Percentiles rank a stretch among this genome's conserved stretches.
Evolutionary conservation across 306 rosid genomes (phyloP).

Genomic region (Ammopiptanthus mongolicus): DNA sequence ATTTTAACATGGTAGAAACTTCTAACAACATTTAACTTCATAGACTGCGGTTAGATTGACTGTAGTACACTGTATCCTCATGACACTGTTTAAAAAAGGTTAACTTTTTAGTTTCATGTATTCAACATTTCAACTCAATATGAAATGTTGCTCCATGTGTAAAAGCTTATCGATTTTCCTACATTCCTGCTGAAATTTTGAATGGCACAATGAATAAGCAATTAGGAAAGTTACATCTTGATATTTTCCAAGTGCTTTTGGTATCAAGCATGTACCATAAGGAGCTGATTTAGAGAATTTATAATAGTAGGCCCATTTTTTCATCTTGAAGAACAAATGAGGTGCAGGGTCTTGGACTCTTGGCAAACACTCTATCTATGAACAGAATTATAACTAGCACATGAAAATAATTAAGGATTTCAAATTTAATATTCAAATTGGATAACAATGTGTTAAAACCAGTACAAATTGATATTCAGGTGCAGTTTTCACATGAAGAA

Average conservation of each 20-base stretch:
- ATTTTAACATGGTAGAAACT: no score
- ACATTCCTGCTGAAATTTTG: not conserved
- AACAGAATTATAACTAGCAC: not conserved
- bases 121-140: not conserved
- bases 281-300: not conserved
- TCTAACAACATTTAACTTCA: no score
- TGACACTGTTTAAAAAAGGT: not conserved
- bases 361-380: not conserved
- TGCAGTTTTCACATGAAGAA: constrained; percentile 10
- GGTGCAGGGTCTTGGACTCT: not conserved
- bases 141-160: not conserved
- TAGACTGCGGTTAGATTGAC: not conserved
- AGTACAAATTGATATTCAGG: constrained; percentile 10
- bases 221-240: not conserved
- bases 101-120: not conserved
- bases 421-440: constrained; percentile 15
- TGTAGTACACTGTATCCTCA: not conserved
- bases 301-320: not conserved
- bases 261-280: not conserved
- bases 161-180: not conserved
- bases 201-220: not conserved
- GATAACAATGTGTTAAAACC: constrained; percentile 16
- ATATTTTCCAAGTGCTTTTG: not conserved
- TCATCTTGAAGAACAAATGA: not conserved
- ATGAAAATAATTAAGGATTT: not conserved